Evolutionary conservation across 257 asterid genomes (phyloP).

Genomic region (Galeopsis tetrahit): DNA sequence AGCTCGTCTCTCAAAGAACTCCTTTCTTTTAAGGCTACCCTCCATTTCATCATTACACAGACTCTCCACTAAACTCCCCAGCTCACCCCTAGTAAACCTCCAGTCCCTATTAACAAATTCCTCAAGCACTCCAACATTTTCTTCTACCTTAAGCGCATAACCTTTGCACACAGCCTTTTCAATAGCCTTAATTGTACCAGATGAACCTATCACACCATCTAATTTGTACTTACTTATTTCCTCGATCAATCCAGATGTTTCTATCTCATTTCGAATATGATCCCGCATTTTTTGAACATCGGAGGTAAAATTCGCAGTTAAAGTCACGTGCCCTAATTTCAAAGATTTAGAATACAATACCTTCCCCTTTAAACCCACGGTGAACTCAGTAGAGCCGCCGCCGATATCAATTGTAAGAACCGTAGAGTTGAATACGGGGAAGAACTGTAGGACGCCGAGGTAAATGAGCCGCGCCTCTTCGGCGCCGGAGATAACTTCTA

Average conservation of each 20-base stretch:
- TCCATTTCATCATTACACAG: slow-evolving; percentile 51
- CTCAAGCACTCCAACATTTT: slow-evolving; percentile 42
- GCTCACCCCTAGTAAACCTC: slow-evolving; percentile 62
- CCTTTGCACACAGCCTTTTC: slow-evolving; percentile 65
- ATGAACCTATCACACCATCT: slow-evolving; percentile 68
- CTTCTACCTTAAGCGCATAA: slow-evolving; percentile 45
- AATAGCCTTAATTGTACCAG: slow-evolving; percentile 76
- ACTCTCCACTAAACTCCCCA: slow-evolving; percentile 56
- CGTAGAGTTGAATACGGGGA: slow-evolving; percentile 50
- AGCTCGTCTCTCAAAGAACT: slow-evolving; percentile 57
- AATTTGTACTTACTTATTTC: slow-evolving; percentile 49
- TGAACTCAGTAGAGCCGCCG: slow-evolving; percentile 84
- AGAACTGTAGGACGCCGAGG: slow-evolving; percentile 73
- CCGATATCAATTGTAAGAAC: slow-evolving; percentile 78
- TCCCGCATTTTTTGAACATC: slow-evolving; percentile 52
- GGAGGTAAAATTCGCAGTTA: slow-evolving; percentile 43
- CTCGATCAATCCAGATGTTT: slow-evolving; percentile 51
- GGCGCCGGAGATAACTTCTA: slow-evolving; percentile 64
- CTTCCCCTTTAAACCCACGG: slow-evolving; percentile 58
- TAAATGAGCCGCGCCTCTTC: slow-evolving; percentile 86
- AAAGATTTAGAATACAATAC: slow-evolving; percentile 58
- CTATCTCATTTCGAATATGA: slow-evolving; percentile 47
- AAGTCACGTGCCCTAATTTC: slow-evolving; percentile 74
- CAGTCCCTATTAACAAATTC: slow-evolving; percentile 61
- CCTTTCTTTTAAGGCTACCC: slow-evolving; percentile 46